Evolutionary conservation across 2,329 filamentous ascomycete species (phyloP), one percentile per base, ranked within the genome.

Genomic region (Colletotrichum aenigma): DNA sequence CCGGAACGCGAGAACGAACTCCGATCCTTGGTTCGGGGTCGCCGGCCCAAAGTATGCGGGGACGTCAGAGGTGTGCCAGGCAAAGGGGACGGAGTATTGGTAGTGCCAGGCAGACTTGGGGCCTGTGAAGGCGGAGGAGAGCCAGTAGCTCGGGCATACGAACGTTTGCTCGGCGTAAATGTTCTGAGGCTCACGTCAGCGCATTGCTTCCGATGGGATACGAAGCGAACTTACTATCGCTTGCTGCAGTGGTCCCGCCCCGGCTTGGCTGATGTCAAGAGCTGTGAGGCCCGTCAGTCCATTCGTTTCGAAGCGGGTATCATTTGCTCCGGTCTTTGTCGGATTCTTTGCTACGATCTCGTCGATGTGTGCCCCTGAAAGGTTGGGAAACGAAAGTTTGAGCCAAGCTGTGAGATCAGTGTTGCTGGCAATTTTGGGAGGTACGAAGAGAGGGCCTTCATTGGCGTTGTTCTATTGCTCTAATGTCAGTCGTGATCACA

Each of bases 161-260:
- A 91, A 91, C 3, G 88, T 89, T 1, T 87, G 84, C 80, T 92
- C 90, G 56, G 87, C 89, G 76, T 88, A 89, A 64, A 92, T 87
- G 78, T 90, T 89, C 75, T 85, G 82, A 10, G 86, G 88, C 30
- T 87, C 85, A 60, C 18, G 38, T 58, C 18, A 66, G 43, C 43
- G n/a, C 12, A 7, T 3, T 3, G 43, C 6, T 13, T 52, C 4
- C 0, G 10, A 7, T 1, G 10, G 43, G 12, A 21, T 52, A 52
- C 6, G n/a, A 52, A 4, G n/a, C 3, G 9, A 12, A 28, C 61
- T 36, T 32, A 66, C 68, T 26, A 24, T 66, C 3, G 61, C 72
- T 18, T 55, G 69, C 78, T 92, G 89, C 76, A 91, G 90, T 78
- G 90, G 89, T 28, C 90, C 90, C 3, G 86, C 87, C 3, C 84